Percentiles rank a stretch among this genome's conserved stretches.
Conservation (phyloP, 208 protist genomes). For the Leishmania lainsoni region DNA sequence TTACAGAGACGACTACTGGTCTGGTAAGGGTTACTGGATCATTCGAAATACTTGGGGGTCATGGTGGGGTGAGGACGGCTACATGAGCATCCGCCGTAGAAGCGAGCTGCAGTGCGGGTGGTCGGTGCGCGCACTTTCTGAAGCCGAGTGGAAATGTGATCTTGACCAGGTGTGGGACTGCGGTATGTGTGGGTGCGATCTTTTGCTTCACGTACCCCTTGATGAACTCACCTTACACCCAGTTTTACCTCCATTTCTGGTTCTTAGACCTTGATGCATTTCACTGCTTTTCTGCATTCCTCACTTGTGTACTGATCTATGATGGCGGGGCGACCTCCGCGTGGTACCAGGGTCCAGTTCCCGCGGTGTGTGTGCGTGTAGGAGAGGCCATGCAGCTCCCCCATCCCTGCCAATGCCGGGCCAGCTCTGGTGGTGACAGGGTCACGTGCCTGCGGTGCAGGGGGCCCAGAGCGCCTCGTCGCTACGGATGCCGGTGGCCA, state of each 20-base stretch:
- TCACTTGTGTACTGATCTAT: not conserved
- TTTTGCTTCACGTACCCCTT: no score
- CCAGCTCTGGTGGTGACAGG: not conserved
- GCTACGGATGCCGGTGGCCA: not conserved
- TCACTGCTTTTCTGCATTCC: not conserved
- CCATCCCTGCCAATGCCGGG: not conserved
- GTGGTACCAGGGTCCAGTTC: no score
- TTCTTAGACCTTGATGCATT: not conserved
- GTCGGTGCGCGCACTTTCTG: slow-evolving; percentile 48
- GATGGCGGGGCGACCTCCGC: not conserved
- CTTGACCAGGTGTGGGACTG: slow-evolving; percentile 60
- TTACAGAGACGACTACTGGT: slow-evolving; percentile 66
- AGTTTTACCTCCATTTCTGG: not conserved
- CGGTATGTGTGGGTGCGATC: slow-evolving; percentile 74
- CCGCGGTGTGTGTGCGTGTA: not conserved
- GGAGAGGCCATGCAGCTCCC: not conserved
- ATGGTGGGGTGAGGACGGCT: slow-evolving; percentile 81
- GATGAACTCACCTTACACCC: not conserved
- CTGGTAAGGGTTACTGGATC: slow-evolving; percentile 83
- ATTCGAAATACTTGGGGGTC: slow-evolving; percentile 90
- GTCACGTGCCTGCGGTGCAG: not conserved
- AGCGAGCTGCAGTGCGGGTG: slow-evolving; percentile 37
- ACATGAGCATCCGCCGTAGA: slow-evolving; percentile 73
- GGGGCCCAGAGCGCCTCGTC: not conserved
- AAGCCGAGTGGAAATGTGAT: slow-evolving; percentile 74